Percentiles rank a stretch among this genome's conserved stretches.
These are phyloP conservation scores for Myxozyma kluyveri DNA, from an alignment of 805 yeast genomes.

Conservation along the genomic window DNA sequence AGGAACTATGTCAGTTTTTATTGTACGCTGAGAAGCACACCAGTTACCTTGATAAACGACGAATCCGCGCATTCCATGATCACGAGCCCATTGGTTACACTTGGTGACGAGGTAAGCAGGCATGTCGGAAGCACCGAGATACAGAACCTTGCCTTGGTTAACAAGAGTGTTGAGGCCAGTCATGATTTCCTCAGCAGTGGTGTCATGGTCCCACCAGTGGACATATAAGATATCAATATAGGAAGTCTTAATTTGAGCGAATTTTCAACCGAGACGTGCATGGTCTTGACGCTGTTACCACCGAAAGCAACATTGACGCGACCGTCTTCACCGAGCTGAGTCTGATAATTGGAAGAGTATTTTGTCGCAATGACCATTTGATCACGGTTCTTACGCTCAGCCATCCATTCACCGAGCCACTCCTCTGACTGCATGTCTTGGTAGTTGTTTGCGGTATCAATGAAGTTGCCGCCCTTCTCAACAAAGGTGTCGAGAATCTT, in stretches of 20 bases:
- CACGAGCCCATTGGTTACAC: constrained; percentile 24
- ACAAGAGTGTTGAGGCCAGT: constrained; percentile 22
- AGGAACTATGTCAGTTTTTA: constrained; percentile 34
- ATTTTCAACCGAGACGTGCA: constrained; percentile 10
- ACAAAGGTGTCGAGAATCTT: constrained; percentile 30
- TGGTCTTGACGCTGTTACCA: constrained; percentile 10
- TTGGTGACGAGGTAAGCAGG: constrained; percentile 33
- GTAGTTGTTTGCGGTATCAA: constrained; percentile 32
- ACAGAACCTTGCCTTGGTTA: constrained; percentile 30
- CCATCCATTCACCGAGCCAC: constrained; percentile 36
- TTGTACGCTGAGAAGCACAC: constrained; percentile 29
- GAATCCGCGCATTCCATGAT: constrained; percentile 30
- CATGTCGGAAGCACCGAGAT: constrained; percentile 32
- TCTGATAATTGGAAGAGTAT: constrained; percentile 38
- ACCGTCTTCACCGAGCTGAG: too few species aligned
- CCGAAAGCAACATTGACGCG: too few species aligned
- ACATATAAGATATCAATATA: constrained; percentile 33
- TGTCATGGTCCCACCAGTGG: constrained; percentile 34
- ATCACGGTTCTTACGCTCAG: constrained; percentile 28
- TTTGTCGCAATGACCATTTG: constrained; percentile 33
- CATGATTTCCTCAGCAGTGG: constrained; percentile 32
- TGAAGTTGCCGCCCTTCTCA: constrained; percentile 34
- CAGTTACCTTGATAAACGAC: constrained; percentile 33
- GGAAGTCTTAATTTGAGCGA: constrained; percentile 28
- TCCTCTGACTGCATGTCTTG: constrained; percentile 32